Conservation (phyloP, 2,329 filamentous ascomycete species). For the Xylariaceae sp. region DNA sequence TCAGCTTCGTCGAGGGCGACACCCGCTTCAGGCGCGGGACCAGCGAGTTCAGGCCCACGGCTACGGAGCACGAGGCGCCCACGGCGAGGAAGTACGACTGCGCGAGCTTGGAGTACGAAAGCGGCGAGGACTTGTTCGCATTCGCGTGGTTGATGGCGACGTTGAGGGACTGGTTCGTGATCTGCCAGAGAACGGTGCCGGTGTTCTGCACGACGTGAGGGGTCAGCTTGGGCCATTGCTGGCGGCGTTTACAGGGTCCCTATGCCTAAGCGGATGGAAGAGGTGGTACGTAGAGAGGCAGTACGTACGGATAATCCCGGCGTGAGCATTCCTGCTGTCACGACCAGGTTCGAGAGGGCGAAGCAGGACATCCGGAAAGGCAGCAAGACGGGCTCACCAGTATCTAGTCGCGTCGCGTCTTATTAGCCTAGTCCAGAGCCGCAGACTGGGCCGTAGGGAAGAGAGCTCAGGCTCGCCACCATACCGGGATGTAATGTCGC, state of each 20-base stretch:
- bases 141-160: conserved; percentile 98
- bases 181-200: conserved; percentile 92
- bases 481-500: conserved; percentile 93
- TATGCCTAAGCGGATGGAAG: neutral
- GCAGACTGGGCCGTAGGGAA: neutral
- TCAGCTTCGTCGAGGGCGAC: conserved; percentile 73
- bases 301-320: conserved; percentile 74
- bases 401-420: conserved; percentile 63
- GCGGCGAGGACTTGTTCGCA: conserved; percentile 93
- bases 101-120: conserved; percentile 78
- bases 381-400: conserved; percentile 86
- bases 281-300: neutral
- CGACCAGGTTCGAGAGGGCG: conserved; percentile 89
- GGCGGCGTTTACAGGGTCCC: neutral
- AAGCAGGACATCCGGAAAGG: conserved; percentile 98
- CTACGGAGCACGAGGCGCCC: conserved; percentile 90
- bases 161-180: conserved; percentile 96
- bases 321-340: conserved; percentile 96
- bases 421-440: conserved; percentile 21
- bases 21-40: conserved; percentile 83
- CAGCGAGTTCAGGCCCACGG: conserved; percentile 86
- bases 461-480: conserved; percentile 30
- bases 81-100: conserved; percentile 94
- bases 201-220: conserved; percentile 60
- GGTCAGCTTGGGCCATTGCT: conserved; percentile 18